Conservation (phyloP, 371 early-diverging fungal species). For the Mucor sp. region DNA sequence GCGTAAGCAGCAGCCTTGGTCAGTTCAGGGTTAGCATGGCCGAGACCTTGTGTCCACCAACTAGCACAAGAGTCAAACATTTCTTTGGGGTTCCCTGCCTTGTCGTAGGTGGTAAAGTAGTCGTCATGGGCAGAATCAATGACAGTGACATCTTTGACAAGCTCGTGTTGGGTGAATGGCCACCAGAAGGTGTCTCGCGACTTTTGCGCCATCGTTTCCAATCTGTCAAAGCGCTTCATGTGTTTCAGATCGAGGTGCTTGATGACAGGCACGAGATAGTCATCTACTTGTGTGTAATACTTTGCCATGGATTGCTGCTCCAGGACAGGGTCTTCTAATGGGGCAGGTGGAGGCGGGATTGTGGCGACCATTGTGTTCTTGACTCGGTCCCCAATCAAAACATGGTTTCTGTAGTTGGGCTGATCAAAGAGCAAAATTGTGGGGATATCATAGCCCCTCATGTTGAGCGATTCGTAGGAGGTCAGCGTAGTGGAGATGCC, state of each 20-base stretch:
- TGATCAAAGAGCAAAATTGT: constrained; percentile 67
- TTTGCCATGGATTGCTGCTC: constrained; percentile 56
- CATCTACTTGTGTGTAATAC: constrained; percentile 62
- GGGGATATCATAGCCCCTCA: constrained; percentile 78
- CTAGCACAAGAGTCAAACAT: constrained; percentile 80
- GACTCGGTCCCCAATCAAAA: constrained; percentile 33
- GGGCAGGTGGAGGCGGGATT: constrained; percentile 58
- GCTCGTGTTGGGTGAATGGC: constrained; percentile 84
- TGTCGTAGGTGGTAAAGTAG: constrained; percentile 56
- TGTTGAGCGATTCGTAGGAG: constrained; percentile 69
- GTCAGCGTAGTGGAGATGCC: constrained; percentile 83
- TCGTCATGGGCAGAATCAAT: constrained; percentile 82
- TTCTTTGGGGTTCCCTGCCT: constrained; percentile 14
- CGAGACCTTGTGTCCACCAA: constrained; percentile 89
- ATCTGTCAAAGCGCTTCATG: constrained; percentile 53
- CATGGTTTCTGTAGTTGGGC: constrained; percentile 64
- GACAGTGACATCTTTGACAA: constrained; percentile 67
- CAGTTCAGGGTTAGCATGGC: constrained; percentile 71
- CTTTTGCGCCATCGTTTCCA: constrained; percentile 61
- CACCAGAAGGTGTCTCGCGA: constrained; percentile 72
- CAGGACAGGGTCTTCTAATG: constrained; percentile 38
- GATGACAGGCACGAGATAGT: constrained; percentile 50
- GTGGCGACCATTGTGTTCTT: constrained; percentile 32
- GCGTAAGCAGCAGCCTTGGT: constrained; percentile 69
- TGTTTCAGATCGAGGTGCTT: constrained; percentile 52